Base-by-base conservation (phyloP, 2,329 filamentous ascomycete species). In the Thelonectria rubi region DNA sequence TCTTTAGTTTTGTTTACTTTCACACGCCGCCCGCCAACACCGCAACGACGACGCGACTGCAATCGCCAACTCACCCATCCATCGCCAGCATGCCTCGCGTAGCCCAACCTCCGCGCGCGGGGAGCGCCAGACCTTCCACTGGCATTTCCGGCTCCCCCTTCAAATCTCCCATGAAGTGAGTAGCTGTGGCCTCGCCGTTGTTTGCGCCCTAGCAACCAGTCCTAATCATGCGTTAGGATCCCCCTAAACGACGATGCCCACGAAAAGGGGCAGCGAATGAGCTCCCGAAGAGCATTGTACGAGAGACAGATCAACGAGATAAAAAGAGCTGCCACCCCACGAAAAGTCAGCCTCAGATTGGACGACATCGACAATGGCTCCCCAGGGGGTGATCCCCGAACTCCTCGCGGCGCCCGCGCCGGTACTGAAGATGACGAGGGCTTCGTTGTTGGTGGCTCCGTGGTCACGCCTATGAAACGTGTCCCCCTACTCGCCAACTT, bases 401-500 rank as follows among this genome's bases (percentile, higher is more conserved):
- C 85, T 14, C 86, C 85, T 45, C 80, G 76, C 43, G 74, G 73
- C 15, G 77, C 77, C 46, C 71, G 72, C 58, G 54, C 24, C 3
- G 68, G 73, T 47, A 64, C 74, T 12, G 80, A 80, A 65, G 84
- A 82, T 48, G 84, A 86, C 65, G 86, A 88, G 37, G 82, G 87
- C 62, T 81, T 88, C 65, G 84, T 88, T 71, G 90, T 92, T 47
- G 88, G 87, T 60, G 91, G 91, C 32, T 87, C 84, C 65, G 92
- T 91, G 39, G 91, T 97, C 55, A 97, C 95, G 62, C 95, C 94
- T 55, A 94, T 97, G 90, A 97, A 97, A 84, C 91, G 94, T 63
- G 92, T 97, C 26, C 95, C 95, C 1, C 91, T 99, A 70, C 83
- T 99, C 56, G 95, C 95, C 73, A 99, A 99, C 79, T 99, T 98